Evolutionary conservation across 768 basidiomycete genomes (phyloP), one percentile per base, ranked within the genome.

Genomic region (Kwoniella sp.): DNA sequence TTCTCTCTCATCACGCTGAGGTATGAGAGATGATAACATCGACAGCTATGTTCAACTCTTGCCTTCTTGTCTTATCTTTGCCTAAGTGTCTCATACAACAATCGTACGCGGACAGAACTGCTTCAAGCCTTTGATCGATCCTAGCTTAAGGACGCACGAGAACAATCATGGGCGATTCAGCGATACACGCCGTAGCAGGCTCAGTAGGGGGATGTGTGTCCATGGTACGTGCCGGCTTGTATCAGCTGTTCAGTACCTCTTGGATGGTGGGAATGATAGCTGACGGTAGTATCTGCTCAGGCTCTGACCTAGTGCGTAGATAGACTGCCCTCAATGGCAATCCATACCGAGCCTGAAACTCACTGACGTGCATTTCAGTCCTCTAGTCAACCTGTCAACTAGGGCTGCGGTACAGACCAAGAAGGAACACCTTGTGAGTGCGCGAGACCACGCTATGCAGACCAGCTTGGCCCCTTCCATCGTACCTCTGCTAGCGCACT

Each of bases 371-470:
- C 47, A 23, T 50, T 63, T 20, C 17, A 96, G 93, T 76, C 96
- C 96, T 7, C 85, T 99, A 37, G 88, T 96, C 65, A 90, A 93
- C 78, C 82, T 98, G 47, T 94, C 92, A 8, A 98, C 95, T 1
- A 86, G 94, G 55, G 92, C 93, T 2, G 95, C 94, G 7, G 92
- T 98, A 3, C 89, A 92, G 70, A 89, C 89, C 0, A 91, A 88
- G 82, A 88, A 85, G 53, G 86, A 90, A 68, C 82, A 87, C 66
- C 89, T 91, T 85, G 92, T 90, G 48, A 60, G 82, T 67, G 8
- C n/a, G n/a, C 22, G 11, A n/a, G n/a, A n/a, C n/a, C n/a, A n/a
- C n/a, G n/a, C n/a, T n/a, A 20, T 34, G 13, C 38, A 23, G 26
- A 56, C 41, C 55, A 34, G n/a, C n/a, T 29, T 8, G 12, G 50